Evolutionary conservation across 73 alveolate species (phyloP).

Genomic region (Uronychia setigera): DNA sequence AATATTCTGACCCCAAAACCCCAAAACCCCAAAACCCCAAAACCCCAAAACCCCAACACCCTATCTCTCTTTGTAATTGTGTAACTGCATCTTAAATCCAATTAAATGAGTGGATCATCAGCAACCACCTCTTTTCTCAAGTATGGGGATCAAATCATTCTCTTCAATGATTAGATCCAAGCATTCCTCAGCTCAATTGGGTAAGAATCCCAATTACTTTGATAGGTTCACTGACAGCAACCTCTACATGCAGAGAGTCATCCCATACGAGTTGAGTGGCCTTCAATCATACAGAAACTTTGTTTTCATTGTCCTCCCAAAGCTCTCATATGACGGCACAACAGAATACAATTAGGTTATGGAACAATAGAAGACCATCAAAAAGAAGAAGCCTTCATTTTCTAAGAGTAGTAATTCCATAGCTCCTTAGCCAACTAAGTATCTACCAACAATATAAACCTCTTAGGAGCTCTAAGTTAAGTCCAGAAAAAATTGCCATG

Average conservation of each 20-base stretch:
- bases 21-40: too few relatives aligned
- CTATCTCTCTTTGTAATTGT: too few relatives aligned
- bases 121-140: neutral
- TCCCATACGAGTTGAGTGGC: neutral
- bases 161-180: neutral
- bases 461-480: neutral
- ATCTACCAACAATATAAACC: neutral
- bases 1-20: too few relatives aligned
- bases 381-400: neutral
- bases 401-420: neutral
- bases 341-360: conserved; percentile 8
- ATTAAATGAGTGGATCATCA: too few relatives aligned
- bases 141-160: neutral
- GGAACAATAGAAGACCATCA: neutral
- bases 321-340: conserved; percentile 25
- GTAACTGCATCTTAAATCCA: too few relatives aligned
- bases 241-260: neutral
- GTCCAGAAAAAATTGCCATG: conserved; percentile 12
- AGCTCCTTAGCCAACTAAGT: neutral
- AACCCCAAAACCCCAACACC: too few relatives aligned
- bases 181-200: neutral
- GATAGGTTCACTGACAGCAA: neutral
- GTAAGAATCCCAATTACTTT: neutral
- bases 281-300: conserved; percentile 9
- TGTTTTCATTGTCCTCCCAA: conserved; percentile 24